Conservation (phyloP, 257 asterid species). For the Penstemon eatonii region DNA sequence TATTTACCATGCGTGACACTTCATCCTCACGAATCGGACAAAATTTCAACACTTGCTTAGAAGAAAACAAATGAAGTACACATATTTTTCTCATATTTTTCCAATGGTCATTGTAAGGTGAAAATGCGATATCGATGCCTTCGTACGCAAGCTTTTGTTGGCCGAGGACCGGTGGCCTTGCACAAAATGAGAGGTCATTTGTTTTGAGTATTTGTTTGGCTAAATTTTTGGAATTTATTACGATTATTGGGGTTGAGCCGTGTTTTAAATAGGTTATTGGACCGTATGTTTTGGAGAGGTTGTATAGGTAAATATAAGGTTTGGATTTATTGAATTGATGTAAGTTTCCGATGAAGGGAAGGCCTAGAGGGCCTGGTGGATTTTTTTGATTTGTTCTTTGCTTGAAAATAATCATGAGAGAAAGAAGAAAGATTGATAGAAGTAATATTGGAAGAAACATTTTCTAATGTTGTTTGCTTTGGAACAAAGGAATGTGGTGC, state of each 20-base stretch:
- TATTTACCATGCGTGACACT: constrained; percentile 21
- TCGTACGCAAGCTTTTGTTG: constrained; percentile 38
- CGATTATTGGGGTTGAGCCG: constrained; percentile 26
- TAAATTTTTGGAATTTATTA: constrained; percentile 24
- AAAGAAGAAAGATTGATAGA: not conserved
- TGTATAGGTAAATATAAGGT: constrained; percentile 24
- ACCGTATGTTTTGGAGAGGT: constrained; percentile 28
- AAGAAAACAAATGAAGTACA: constrained; percentile 29
- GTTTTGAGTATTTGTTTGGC: constrained; percentile 26
- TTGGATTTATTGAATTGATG: constrained; percentile 28
- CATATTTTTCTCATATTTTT: constrained; percentile 29
- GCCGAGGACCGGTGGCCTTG: constrained; percentile 32
- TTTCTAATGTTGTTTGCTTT: no score
- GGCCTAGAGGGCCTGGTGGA: constrained; percentile 32
- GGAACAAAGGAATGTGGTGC: no score
- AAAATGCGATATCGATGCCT: constrained; percentile 41
- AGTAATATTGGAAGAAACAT: not conserved
- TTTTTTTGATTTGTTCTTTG: not conserved
- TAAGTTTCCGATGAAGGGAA: constrained; percentile 39
- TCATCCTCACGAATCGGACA: constrained; percentile 35
- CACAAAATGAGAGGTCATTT: constrained; percentile 29
- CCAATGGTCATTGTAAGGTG: constrained; percentile 34
- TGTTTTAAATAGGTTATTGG: constrained; percentile 26
- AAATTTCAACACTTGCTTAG: constrained; percentile 31
- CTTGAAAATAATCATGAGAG: not conserved